Base-by-base conservation (phyloP, 2,329 filamentous ascomycete genomes). In the Stagonosporopsis chrysanthemi region DNA sequence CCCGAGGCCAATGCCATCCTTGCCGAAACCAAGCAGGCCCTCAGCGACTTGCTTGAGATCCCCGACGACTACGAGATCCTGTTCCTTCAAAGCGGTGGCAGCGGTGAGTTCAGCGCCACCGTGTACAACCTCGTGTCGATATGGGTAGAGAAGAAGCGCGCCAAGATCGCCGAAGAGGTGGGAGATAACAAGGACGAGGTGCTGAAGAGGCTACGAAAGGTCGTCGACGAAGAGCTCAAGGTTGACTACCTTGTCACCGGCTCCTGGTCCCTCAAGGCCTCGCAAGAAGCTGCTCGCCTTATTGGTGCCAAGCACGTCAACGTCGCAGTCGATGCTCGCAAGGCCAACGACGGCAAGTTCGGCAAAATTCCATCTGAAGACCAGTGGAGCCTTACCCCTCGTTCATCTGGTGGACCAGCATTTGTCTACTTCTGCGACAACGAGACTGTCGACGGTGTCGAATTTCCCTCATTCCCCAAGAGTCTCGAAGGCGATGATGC, bases 381-480 rank as follows among this genome's bases (percentile, higher is more conserved):
- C 62, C 84, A 84, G 19, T 97, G 92, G 91, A 89, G 83, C 31
- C 82, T 95, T 56, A 86, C 83, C 15, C 76, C 79, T 7, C 90
- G 87, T 38, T 81, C 86, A 35, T 43, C 47, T 77, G 77, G 78
- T 53, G 81, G 78, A 28, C 77, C 60, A 86, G 81, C 92, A 0
- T 83, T 96, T 69, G 89, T 94, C 2, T 98, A 97, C 78, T 93
- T 87, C 75, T 97, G 94, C 76, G 90, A 93, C 76, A 98, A 98
- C 68, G 93, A 98, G 81, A 97, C 92, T 0, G 91, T 96, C 6
- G 92, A 97, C 69, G 93, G 93, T 31, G 92, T 98, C 17, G 94
- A 98, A 73, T 97, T 96, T 67, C 91, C 89, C 6, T 78, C 69
- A 3, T 88, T 90, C 71, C 94, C 94, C 23, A 79, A 88, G 62